These are phyloP conservation scores for Botrytis squamosa DNA, from an alignment of 2,329 filamentous ascomycete species.

Conservation along the genomic window DNA sequence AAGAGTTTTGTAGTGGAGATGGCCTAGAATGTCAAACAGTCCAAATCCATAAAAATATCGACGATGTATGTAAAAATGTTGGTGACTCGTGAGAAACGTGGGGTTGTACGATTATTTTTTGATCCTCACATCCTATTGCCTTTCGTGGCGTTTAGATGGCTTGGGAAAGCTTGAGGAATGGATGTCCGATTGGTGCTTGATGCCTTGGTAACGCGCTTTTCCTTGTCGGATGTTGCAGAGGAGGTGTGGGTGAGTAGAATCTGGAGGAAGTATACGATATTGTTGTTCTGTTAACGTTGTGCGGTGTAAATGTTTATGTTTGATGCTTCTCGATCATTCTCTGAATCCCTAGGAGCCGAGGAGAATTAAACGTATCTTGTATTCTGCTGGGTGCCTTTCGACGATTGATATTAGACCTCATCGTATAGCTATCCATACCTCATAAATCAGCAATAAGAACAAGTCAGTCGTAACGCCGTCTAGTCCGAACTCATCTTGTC, in stretches of 20 bases:
- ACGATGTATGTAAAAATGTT: not conserved
- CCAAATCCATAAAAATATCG: not conserved
- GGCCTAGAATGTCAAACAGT: not conserved
- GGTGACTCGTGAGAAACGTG: not conserved
- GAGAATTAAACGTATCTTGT: not conserved
- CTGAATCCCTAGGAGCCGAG: too few species aligned
- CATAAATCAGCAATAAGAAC: not conserved
- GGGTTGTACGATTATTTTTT: not conserved
- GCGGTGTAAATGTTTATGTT: not conserved
- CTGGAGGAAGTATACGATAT: not conserved
- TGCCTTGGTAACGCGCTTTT: not conserved
- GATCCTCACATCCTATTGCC: slow-evolving; percentile 1
- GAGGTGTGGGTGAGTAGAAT: not conserved
- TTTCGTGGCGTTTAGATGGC: slow-evolving; percentile 10
- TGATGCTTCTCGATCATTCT: not conserved
- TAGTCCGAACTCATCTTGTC: not conserved
- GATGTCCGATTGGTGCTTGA: not conserved
- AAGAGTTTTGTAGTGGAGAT: not conserved
- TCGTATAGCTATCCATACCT: not conserved
- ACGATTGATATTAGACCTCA: not conserved
- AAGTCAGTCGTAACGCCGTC: slow-evolving; percentile 3
- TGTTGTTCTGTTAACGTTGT: not conserved
- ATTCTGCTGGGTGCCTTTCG: not conserved
- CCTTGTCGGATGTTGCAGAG: not conserved
- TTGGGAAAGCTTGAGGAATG: not conserved